Conservation (phyloP, 2,329 filamentous ascomycete genomes). For the Penicillium fuscoglaucum region DNA sequence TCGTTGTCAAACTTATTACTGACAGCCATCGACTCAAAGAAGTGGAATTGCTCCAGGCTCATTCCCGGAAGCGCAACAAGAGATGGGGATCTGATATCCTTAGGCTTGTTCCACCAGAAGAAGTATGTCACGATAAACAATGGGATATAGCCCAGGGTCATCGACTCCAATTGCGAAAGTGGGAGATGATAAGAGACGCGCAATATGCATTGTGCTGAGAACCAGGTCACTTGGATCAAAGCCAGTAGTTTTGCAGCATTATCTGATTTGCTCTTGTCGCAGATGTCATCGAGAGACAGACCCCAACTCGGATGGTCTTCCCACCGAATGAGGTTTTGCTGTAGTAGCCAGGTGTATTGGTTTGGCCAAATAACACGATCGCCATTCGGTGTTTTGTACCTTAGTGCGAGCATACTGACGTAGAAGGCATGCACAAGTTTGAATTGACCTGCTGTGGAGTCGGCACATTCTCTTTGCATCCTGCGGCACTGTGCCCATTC, state of each 20-base stretch:
- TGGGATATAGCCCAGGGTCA: neutral
- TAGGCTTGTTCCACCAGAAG: neutral
- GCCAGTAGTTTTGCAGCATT: neutral
- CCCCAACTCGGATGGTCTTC: neutral
- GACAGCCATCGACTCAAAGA: neutral
- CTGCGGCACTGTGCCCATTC: neutral
- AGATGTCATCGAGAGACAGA: neutral
- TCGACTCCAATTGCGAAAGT: neutral
- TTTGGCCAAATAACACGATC: neutral
- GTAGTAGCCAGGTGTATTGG: neutral
- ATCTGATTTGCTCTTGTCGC: neutral
- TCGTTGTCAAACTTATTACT: neutral
- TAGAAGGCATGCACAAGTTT: neutral
- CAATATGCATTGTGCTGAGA: neutral
- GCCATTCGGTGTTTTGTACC: neutral
- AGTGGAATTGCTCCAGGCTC: neutral
- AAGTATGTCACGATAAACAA: neutral
- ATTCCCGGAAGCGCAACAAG: neutral
- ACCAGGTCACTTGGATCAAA: neutral
- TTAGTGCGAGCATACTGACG: neutral
- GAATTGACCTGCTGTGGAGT: neutral
- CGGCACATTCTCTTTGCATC: neutral
- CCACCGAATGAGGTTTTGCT: neutral
- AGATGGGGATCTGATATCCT: neutral
- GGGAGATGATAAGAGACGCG: neutral